Percentiles rank a stretch among this genome's conserved stretches.
Evolutionary conservation across 805 yeast species (phyloP).

Genomic region (Saccharomyces eubayanus): DNA sequence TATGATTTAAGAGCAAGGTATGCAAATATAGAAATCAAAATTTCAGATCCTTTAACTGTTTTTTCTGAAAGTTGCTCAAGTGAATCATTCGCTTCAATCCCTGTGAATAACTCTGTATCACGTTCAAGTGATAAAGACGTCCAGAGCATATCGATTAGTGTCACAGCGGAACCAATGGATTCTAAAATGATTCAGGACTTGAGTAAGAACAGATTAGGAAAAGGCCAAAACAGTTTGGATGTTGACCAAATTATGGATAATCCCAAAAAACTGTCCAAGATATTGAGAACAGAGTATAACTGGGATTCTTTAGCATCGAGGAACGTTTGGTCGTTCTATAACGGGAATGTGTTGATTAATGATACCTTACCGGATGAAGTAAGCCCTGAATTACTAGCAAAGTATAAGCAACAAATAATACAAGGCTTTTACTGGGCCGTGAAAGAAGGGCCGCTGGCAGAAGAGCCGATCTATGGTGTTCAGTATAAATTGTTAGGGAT

Average conservation of each 20-base stretch:
- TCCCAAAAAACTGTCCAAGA: constrained; percentile 44
- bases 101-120: constrained; percentile 45
- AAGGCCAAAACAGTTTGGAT: constrained; percentile 2
- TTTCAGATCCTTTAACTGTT: constrained; percentile 74
- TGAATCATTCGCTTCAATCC: constrained; percentile 59
- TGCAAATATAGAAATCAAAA: constrained; percentile 61
- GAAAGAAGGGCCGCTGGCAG: constrained; percentile 87
- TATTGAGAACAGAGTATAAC: constrained; percentile 46
- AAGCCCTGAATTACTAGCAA: constrained; percentile 41
- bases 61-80: constrained; percentile 72
- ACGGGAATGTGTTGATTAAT: constrained; percentile 53
- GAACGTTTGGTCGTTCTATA: constrained; percentile 72
- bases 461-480: constrained; percentile 64
- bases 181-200: constrained; percentile 37
- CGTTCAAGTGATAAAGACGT: neutral
- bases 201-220: constrained; percentile 6
- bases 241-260: constrained; percentile 34
- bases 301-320: constrained; percentile 85
- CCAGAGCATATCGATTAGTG: constrained; percentile 36
- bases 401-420: constrained; percentile 46
- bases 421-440: constrained; percentile 82
- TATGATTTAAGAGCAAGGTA: constrained; percentile 64
- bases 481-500: constrained; percentile 60
- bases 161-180: constrained; percentile 69
- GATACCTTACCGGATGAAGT: constrained; percentile 71